A percentile compares a stretch with the other conserved stretches of the same genome.
Evolutionary conservation across 1,284 basidiomycete species (phyloP).

Genomic region (Flammula alnicola): DNA sequence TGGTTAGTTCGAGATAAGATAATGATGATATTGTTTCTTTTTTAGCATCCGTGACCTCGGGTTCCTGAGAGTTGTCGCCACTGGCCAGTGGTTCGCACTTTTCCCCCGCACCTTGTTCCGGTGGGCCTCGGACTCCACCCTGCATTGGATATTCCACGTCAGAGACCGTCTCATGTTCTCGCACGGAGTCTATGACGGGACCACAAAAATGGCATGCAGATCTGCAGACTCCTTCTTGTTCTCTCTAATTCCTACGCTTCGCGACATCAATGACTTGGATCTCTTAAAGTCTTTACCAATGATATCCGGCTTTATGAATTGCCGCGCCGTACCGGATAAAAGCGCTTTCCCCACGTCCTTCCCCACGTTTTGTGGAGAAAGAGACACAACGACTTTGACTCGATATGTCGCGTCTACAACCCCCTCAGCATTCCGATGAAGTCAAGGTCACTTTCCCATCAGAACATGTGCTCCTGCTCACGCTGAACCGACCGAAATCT

Average conservation of each 20-base stretch:
- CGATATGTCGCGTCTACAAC: conserved; percentile 29
- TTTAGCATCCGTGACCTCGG: conserved; percentile 25
- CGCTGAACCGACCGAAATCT: conserved; percentile 73
- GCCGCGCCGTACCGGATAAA: conserved; percentile 13
- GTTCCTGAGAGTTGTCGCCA: conserved; percentile 28
- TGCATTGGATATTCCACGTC: not conserved
- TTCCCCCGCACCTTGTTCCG: conserved; percentile 25
- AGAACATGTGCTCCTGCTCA: conserved; percentile 72
- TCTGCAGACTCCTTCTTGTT: not conserved
- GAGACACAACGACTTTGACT: not conserved
- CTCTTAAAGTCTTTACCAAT: too few species aligned
- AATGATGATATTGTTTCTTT: conserved; percentile 5
- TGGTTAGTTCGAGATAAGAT: conserved; percentile 18
- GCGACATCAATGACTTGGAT: not conserved
- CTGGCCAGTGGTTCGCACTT: conserved; percentile 3
- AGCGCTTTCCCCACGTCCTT: conserved; percentile 10
- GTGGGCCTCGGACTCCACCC: conserved; percentile 15
- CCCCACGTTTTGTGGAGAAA: conserved; percentile 21
- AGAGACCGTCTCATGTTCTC: too few species aligned
- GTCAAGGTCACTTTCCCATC: conserved; percentile 64
- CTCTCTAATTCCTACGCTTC: conserved; percentile 1
- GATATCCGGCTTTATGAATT: conserved; percentile 5
- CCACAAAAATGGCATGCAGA: too few species aligned
- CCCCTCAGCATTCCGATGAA: conserved; percentile 57
- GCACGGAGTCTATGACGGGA: too few species aligned